phyloP scores from a whole-genome alignment of 169 alveolate genomes.

The Perkinsus olseni region DNA sequence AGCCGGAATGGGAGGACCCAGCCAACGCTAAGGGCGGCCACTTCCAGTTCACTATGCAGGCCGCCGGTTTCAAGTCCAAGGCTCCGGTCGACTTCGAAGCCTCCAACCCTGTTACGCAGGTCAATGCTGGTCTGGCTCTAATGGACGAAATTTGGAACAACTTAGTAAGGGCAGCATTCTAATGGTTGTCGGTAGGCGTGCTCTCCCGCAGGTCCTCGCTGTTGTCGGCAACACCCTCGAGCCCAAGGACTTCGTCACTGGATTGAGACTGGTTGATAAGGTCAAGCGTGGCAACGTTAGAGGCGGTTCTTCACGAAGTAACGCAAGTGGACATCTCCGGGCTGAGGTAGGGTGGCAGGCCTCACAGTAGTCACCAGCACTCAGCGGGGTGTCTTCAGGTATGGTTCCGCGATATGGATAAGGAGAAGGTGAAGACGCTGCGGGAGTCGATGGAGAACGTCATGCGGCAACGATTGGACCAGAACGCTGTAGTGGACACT shows the following conservation, averaged over 20 bases:
- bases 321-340: not conserved
- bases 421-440: not conserved
- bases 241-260: conserved; percentile 18
- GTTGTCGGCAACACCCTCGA: conserved; percentile 21
- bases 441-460: not conserved
- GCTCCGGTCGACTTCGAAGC: not conserved
- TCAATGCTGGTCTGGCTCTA: conserved; percentile 23
- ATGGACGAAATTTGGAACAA: conserved; percentile 33
- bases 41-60: conserved; percentile 16
- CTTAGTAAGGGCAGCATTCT: not conserved
- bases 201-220: conserved; percentile 3
- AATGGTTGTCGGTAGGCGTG: not conserved
- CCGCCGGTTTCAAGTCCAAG: not conserved
- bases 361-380: not conserved
- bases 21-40: conserved; percentile 33
- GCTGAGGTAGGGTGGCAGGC: not conserved
- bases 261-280: conserved; percentile 25
- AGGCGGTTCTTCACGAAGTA: conserved; percentile 4
- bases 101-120: conserved; percentile 9
- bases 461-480: not conserved
- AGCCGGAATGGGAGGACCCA: conserved; percentile 36
- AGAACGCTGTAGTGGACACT: not conserved
- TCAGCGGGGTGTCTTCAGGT: no score
- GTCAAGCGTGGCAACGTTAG: conserved; percentile 14
- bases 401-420: not conserved